Conservation (phyloP, 2,329 filamentous ascomycete species). For the Scytalidium sp. region DNA sequence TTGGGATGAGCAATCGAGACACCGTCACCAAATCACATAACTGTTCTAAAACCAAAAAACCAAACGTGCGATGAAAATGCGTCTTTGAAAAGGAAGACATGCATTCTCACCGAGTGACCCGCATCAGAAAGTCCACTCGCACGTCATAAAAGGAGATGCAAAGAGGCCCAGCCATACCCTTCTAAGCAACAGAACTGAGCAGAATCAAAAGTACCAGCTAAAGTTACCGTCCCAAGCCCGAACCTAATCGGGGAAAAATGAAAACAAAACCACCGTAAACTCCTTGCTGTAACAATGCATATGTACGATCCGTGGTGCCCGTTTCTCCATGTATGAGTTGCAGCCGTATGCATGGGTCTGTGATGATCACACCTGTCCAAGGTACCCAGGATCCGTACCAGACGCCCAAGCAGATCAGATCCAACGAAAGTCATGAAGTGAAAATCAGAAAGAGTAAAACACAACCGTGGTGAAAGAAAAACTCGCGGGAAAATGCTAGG, state of each 20-base stretch:
- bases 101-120: no score
- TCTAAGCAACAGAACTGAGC: not conserved
- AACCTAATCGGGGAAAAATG: not conserved
- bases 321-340: no score
- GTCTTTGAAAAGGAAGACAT: no score
- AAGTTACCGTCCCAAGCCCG: not conserved
- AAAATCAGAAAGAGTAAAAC: not conserved
- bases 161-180: not conserved
- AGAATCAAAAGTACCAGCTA: not conserved
- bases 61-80: no score
- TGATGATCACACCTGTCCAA: not conserved
- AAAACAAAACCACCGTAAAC: not conserved
- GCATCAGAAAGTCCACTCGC: no score
- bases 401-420: not conserved
- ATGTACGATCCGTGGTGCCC: not conserved
- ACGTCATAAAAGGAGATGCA: not conserved
- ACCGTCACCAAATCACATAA: no score
- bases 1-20: no score
- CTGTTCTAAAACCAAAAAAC: no score
- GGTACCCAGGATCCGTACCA: no score
- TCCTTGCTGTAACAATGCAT: not conserved
- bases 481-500: not conserved
- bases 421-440: not conserved
- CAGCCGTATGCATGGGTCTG: not conserved
- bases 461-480: not conserved